A percentile compares a stretch with the other conserved stretches of the same genome.
Conservation (phyloP, 768 basidiomycete genomes). For the Russula virescens region DNA sequence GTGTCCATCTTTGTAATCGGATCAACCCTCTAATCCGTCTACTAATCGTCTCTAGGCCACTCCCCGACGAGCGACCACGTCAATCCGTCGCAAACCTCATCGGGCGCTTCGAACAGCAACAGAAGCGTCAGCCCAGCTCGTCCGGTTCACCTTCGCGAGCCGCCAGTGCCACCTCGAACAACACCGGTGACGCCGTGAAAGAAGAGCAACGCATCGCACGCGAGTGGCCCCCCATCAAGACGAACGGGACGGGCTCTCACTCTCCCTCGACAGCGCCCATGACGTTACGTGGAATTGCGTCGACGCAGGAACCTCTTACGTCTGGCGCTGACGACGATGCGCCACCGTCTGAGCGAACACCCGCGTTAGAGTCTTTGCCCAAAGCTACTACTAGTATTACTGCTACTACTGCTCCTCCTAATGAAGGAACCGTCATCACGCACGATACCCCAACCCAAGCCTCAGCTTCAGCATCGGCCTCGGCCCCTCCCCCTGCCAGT, state of each 20-base stretch:
- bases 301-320: not conserved
- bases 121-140: conserved; percentile 50
- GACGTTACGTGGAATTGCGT: not conserved
- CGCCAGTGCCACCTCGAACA: conserved; percentile 61
- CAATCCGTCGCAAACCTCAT: conserved; percentile 87
- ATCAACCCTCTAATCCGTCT: conserved; percentile 2
- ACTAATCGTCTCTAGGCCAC: conserved; percentile 48
- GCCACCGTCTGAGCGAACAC: not conserved
- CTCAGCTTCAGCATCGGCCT: conserved; percentile 12
- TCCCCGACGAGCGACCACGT: conserved; percentile 85
- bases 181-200: conserved; percentile 55
- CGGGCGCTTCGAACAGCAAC: conserved; percentile 75
- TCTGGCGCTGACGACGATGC: not conserved
- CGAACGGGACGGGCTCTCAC: conserved; percentile 9
- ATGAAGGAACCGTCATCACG: not conserved
- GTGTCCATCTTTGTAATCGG: not conserved
- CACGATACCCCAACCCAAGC: not conserved
- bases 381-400: not conserved
- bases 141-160: conserved; percentile 41
- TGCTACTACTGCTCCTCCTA: not conserved
- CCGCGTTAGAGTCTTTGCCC: not conserved
- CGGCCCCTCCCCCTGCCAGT: too few species aligned
- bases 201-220: conserved; percentile 65
- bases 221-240: conserved; percentile 60
- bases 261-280: not conserved